phyloP scores from a whole-genome alignment of 2,329 filamentous ascomycete species.

The Claviceps digitariae region DNA sequence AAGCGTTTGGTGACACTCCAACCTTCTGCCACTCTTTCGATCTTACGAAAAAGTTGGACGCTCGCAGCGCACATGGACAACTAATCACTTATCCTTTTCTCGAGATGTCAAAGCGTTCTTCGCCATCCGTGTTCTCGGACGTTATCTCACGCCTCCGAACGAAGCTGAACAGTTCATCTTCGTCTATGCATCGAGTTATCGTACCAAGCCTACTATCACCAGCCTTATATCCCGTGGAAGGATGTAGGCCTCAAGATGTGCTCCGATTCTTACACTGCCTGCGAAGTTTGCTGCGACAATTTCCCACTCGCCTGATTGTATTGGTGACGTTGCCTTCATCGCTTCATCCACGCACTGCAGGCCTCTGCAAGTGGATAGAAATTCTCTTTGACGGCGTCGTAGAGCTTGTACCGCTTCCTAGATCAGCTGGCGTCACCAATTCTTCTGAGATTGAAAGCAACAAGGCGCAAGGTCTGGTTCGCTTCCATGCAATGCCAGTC shows the following conservation, averaged over 20 bases:
- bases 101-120: conserved; percentile 18
- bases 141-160: conserved; percentile 48
- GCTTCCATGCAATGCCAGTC: conserved; percentile 69
- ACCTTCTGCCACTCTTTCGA: conserved; percentile 62
- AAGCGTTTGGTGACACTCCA: neutral
- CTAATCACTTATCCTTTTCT: conserved; percentile 34
- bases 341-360: conserved; percentile 62
- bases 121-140: conserved; percentile 33
- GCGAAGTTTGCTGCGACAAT: conserved; percentile 57
- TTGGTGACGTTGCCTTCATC: conserved; percentile 68
- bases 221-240: conserved; percentile 60
- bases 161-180: conserved; percentile 41
- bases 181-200: conserved; percentile 63
- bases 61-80: conserved; percentile 33
- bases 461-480: conserved; percentile 70
- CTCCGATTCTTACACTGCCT: conserved; percentile 73
- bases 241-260: conserved; percentile 57
- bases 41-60: conserved; percentile 49
- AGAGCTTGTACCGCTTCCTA: conserved; percentile 62
- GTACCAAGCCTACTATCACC: conserved; percentile 80
- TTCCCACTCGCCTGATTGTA: conserved; percentile 51
- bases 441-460: conserved; percentile 45
- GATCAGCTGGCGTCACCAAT: conserved; percentile 38
- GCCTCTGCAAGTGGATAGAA: conserved; percentile 76
- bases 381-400: conserved; percentile 72